Evolutionary conservation across 1,139 yeast genomes (phyloP).

Genomic region (Sugiyamaella xylanicola): DNA sequence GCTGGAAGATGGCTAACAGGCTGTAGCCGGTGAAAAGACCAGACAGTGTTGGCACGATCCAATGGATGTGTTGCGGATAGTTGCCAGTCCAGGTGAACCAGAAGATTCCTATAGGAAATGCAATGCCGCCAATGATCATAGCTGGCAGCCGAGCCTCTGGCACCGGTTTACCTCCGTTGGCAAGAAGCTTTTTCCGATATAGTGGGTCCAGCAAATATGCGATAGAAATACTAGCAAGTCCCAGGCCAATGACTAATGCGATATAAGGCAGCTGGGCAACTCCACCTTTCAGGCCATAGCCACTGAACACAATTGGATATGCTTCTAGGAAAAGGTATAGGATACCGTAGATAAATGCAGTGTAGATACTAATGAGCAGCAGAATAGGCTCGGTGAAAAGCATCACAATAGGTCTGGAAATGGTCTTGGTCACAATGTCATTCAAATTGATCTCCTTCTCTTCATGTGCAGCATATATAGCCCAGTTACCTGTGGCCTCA

Average conservation of each 20-base stretch:
- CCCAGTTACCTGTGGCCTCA: slow-evolving; percentile 65
- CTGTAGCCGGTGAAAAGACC: slow-evolving; percentile 76
- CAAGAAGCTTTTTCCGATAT: slow-evolving; percentile 47
- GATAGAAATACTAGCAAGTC: slow-evolving; percentile 42
- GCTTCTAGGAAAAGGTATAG: slow-evolving; percentile 79
- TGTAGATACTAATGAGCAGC: slow-evolving; percentile 67
- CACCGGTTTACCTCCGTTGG: slow-evolving; percentile 59
- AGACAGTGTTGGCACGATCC: slow-evolving; percentile 80
- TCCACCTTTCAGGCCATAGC: slow-evolving; percentile 58
- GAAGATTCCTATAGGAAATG: slow-evolving; percentile 74
- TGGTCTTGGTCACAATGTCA: slow-evolving; percentile 68
- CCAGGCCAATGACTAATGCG: slow-evolving; percentile 55
- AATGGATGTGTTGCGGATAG: slow-evolving; percentile 64
- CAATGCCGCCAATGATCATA: slow-evolving; percentile 65
- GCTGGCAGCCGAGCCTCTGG: slow-evolving; percentile 82
- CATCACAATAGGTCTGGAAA: slow-evolving; percentile 71
- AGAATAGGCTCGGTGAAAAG: slow-evolving; percentile 72
- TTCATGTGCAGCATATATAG: slow-evolving; percentile 82
- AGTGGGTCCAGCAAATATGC: slow-evolving; percentile 41
- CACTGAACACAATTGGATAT: slow-evolving; percentile 68
- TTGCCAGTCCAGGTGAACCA: slow-evolving; percentile 87
- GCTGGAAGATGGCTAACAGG: slow-evolving; percentile 70
- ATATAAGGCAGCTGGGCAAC: slow-evolving; percentile 54
- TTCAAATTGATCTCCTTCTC: slow-evolving; percentile 60
- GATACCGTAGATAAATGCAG: slow-evolving; percentile 83